Conservation (phyloP, 345 rosid genomes). For the Hibiscus tridactylites region DNA sequence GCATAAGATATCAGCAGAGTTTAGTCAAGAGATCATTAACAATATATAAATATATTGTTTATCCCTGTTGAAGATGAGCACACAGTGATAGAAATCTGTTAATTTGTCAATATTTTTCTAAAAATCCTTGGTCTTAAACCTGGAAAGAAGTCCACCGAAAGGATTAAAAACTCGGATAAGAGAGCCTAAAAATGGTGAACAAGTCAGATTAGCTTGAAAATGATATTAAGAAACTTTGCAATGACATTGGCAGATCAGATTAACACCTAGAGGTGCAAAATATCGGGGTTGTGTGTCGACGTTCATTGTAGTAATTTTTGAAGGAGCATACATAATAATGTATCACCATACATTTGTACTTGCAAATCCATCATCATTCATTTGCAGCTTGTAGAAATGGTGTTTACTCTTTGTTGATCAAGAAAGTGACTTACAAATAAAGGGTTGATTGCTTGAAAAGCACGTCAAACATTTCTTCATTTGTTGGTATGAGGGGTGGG, state of each 20-base stretch:
- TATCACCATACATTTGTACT: background rate
- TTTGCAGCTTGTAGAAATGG: background rate
- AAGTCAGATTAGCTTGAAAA: background rate
- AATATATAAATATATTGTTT: background rate
- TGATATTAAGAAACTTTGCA: background rate
- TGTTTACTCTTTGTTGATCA: background rate
- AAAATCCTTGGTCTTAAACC: background rate
- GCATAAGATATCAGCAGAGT: background rate
- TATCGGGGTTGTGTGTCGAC: background rate
- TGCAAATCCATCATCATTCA: background rate
- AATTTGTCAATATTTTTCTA: background rate
- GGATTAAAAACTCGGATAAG: background rate
- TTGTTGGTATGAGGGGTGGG: background rate
- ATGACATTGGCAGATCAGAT: background rate
- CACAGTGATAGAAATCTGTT: background rate
- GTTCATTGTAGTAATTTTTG: background rate
- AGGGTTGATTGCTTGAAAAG: background rate
- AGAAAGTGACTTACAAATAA: background rate
- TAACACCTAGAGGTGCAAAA: background rate
- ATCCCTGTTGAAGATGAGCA: background rate
- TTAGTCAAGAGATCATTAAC: background rate
- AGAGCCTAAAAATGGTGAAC: background rate
- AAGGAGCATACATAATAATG: background rate
- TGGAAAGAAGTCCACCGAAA: background rate
- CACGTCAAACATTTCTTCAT: background rate